A percentile compares a stretch with the other conserved stretches of the same genome.
Evolutionary conservation across 352 stramenopile genomes (phyloP).

Genomic region (Phytopythium chamaehyphon): DNA sequence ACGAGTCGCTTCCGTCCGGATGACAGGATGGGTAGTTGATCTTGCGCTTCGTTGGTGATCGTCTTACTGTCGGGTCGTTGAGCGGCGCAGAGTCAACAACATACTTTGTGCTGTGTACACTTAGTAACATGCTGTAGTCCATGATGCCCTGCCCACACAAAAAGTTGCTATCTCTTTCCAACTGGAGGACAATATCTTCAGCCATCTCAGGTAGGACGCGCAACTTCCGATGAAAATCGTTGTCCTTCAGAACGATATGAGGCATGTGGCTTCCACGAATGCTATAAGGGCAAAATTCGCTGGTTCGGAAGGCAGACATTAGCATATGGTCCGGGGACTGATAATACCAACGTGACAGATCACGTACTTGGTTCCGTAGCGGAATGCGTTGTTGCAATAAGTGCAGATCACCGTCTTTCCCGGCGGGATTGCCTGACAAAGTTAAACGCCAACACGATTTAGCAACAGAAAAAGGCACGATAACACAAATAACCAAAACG

Average conservation of each 20-base stretch:
- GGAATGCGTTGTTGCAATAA: constrained; percentile 81
- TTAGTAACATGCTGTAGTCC: constrained; percentile 87
- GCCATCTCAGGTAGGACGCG: constrained; percentile 61
- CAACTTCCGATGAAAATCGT: constrained; percentile 84
- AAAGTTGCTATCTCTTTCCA: constrained; percentile 73
- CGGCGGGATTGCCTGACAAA: constrained; percentile 60
- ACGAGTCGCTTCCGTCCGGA: constrained; percentile 42
- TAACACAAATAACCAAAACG: constrained; percentile 4
- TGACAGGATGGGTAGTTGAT: constrained; percentile 72
- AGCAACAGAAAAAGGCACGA: not conserved
- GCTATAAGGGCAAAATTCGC: constrained; percentile 69
- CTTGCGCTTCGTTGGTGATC: constrained; percentile 65
- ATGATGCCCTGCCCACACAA: constrained; percentile 81
- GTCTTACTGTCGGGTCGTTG: constrained; percentile 28
- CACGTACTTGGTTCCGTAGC: constrained; percentile 54
- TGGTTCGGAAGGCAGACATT: constrained; percentile 10
- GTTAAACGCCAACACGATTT: not conserved
- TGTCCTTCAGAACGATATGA: constrained; percentile 83
- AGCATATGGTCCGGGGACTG: too few relatives aligned
- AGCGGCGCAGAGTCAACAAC: constrained; percentile 60
- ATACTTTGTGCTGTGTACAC: constrained; percentile 84
- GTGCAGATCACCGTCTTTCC: constrained; percentile 84
- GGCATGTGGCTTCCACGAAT: constrained; percentile 73
- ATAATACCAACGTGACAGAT: too few relatives aligned
- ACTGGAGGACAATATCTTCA: constrained; percentile 52